Conservation (phyloP, 2,329 filamentous ascomycete species). For the Penicillium sp. region DNA sequence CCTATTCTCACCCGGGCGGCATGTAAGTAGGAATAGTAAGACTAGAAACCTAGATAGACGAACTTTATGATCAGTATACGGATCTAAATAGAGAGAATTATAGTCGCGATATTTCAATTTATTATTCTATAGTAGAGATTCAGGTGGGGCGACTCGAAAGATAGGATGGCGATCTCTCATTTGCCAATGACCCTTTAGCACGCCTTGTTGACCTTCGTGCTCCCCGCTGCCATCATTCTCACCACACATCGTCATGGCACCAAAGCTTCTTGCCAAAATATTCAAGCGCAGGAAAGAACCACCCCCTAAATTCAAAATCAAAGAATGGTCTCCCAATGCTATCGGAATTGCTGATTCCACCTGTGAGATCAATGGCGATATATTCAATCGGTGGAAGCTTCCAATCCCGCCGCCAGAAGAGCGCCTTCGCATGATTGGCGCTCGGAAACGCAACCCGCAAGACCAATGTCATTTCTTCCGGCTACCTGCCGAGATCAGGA, state of each 20-base stretch:
- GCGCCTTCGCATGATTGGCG: slow-evolving; percentile 1
- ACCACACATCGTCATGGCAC: slow-evolving; percentile 5
- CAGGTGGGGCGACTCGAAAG: background rate
- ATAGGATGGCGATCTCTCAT: background rate
- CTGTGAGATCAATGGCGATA: slow-evolving; percentile 8
- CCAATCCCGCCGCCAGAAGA: slow-evolving; percentile 5
- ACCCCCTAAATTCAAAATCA: background rate
- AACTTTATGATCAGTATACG: too few relatives aligned
- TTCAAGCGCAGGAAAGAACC: slow-evolving; percentile 6
- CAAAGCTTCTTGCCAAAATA: slow-evolving; percentile 1
- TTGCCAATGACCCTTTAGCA: background rate
- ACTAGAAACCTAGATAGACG: too few relatives aligned
- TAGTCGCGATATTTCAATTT: too few relatives aligned
- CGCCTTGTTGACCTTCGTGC: background rate
- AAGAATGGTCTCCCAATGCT: slow-evolving; percentile 1
- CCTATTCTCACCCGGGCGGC: too few relatives aligned
- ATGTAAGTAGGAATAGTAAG: too few relatives aligned
- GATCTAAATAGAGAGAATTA: too few relatives aligned
- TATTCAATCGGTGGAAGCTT: slow-evolving; percentile 10
- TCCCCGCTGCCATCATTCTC: background rate
- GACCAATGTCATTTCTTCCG: slow-evolving; percentile 1
- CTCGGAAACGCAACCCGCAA: slow-evolving; percentile 1
- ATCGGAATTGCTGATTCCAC: slow-evolving; percentile 11
- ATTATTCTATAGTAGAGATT: too few relatives aligned
- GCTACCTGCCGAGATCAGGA: slow-evolving; percentile 6